Conservation (phyloP, 2,329 filamentous ascomycete species). For the Apiospora marii region DNA sequence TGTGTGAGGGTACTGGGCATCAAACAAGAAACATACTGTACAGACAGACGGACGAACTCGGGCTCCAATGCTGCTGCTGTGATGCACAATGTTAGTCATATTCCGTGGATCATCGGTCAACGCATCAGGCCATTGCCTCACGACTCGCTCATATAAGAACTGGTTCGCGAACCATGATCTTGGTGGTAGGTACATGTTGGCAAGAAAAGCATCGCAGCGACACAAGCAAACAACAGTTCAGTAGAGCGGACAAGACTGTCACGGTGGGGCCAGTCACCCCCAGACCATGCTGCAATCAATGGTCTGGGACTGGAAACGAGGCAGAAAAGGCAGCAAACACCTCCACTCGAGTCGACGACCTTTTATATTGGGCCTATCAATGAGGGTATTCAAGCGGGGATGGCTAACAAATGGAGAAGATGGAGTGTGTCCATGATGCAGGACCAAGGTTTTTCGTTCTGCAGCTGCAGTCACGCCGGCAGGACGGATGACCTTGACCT, state of each 20-base stretch:
- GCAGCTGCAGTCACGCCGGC: slow-evolving; percentile 6
- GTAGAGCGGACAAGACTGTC: background rate
- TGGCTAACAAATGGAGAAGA: background rate
- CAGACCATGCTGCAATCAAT: background rate
- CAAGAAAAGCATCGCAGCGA: background rate
- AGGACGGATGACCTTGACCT: background rate
- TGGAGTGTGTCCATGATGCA: background rate
- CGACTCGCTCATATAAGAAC: background rate
- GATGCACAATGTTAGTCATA: slow-evolving; percentile 10
- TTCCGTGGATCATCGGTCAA: background rate
- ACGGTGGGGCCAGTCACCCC: background rate
- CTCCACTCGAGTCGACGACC: slow-evolving; percentile 5
- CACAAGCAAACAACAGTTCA: background rate
- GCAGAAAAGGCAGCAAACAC: slow-evolving; percentile 9
- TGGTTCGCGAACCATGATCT: slow-evolving; percentile 11
- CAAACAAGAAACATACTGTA: background rate
- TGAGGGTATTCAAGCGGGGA: background rate
- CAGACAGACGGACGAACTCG: background rate
- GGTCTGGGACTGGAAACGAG: background rate
- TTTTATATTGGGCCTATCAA: background rate
- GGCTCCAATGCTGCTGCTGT: slow-evolving; percentile 7
- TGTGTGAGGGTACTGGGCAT: slow-evolving; percentile 16
- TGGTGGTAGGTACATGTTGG: background rate
- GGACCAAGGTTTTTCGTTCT: background rate
- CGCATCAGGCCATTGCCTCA: background rate